Percentiles rank a stretch among this genome's conserved stretches.
These are phyloP conservation scores for Cutaneotrichosporon arboriforme DNA, from an alignment of 1,284 basidiomycete species.

Conservation along the genomic window DNA sequence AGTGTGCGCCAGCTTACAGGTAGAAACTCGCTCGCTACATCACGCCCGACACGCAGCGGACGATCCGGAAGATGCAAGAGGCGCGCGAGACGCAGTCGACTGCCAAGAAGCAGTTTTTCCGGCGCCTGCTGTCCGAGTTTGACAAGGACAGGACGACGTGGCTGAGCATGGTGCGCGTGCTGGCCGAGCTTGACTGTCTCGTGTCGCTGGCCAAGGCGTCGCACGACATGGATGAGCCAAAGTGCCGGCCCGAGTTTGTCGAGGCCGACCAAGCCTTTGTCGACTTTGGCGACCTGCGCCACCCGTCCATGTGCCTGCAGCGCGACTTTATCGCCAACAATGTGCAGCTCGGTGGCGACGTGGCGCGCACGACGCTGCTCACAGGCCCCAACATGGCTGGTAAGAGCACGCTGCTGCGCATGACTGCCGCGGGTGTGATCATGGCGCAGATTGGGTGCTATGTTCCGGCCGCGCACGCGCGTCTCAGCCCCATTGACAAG, in stretches of 20 bases:
- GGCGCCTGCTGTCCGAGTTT: slow-evolving; percentile 75
- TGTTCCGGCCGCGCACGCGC: slow-evolving; percentile 78
- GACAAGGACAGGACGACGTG: slow-evolving; percentile 73
- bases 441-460: slow-evolving; percentile 98
- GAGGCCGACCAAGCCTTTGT: slow-evolving; percentile 71
- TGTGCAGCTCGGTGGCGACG: slow-evolving; percentile 66
- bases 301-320: slow-evolving; percentile 72
- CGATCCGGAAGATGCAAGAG: slow-evolving; percentile 79
- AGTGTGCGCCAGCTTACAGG: slow-evolving; percentile 50
- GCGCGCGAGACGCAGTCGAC: slow-evolving; percentile 77
- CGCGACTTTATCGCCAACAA: slow-evolving; percentile 90
- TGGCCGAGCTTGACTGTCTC: slow-evolving; percentile 88
- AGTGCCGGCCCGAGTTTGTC: slow-evolving; percentile 82
- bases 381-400: slow-evolving; percentile 85
- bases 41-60: slow-evolving; percentile 64
- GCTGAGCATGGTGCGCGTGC: slow-evolving; percentile 64
- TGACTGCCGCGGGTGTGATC: slow-evolving; percentile 93
- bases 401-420: slow-evolving; percentile 80
- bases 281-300: slow-evolving; percentile 74
- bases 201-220: slow-evolving; percentile 89
- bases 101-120: slow-evolving; percentile 74
- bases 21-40: slow-evolving; percentile 62
- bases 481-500: slow-evolving; percentile 81
- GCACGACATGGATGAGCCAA: slow-evolving; percentile 80
- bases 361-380: slow-evolving; percentile 74